Base-by-base conservation (phyloP, 2,329 filamentous ascomycete genomes). In the Penicillium sp. region DNA sequence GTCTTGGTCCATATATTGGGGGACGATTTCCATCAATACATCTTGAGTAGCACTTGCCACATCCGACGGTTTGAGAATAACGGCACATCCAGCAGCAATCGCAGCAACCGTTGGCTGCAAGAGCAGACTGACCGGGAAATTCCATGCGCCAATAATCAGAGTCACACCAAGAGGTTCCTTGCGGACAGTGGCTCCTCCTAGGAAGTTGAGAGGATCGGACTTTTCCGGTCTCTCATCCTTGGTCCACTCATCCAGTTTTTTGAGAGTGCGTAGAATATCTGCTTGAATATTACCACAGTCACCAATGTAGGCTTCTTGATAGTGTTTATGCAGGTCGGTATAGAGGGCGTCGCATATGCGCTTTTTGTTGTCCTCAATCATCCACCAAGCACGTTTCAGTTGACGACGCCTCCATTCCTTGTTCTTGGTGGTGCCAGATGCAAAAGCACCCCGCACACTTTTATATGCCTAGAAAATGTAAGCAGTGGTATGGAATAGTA, bases 81-180 rank as follows among this genome's bases (percentile, higher is more conserved):
- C 69, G 29, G 71, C 68, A 49, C 69, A 72, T 6, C 80, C 80
- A 1, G 80, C 78, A 2, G 78, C 71, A 19, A 81, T 77, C 17
- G 78, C 78, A 17, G 73, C 75, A 25, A 80, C 58, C 37, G 78
- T 62, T 21, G 78, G 78, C 53, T 75, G 69, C 0, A 81, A 49
- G 0, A 72, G 56, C 4, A 78, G 65, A 3, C 72, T 59, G 50
- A 81, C 65, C 0, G 79, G 79, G 19, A 76, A 81, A 57, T 82
- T 81, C 79, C 78, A 81, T 2, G 78, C 71, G 0, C 75, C 74
- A 23, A 82, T 76, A 42, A 81, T 73, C 10, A 82, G 70, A 0
- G 72, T 70, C 1, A 80, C 74, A 6, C 79, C 80, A 3, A 75
- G 67, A 1, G 79, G 79, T 60, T 81, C 78, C 48, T 76, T 75